phyloP scores from a whole-genome alignment of 305 asterid genomes.

The Fraxinus latifolia region DNA sequence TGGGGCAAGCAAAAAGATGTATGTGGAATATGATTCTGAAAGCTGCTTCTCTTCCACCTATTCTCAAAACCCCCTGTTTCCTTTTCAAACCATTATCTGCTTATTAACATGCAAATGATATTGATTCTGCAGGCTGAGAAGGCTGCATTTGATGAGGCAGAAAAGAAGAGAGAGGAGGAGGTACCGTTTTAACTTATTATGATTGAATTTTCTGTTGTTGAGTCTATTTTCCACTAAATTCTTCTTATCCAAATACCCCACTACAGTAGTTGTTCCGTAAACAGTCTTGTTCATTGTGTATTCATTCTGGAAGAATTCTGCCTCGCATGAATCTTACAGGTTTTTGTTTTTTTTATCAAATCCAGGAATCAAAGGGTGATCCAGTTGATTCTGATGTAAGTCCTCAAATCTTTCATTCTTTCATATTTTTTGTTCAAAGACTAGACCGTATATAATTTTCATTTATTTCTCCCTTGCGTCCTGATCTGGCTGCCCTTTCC shows the following conservation, averaged over 20 bases:
- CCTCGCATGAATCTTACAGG: background rate
- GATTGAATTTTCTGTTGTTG: background rate
- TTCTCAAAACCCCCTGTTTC: background rate
- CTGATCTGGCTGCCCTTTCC: background rate
- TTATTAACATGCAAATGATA: slow-evolving; percentile 15
- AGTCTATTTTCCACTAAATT: background rate
- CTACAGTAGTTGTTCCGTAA: background rate
- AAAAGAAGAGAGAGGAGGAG: slow-evolving; percentile 74
- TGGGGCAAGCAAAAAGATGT: slow-evolving; percentile 97
- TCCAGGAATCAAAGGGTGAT: slow-evolving; percentile 39
- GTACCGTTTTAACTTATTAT: slow-evolving; percentile 26
- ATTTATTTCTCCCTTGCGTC: background rate
- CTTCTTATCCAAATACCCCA: background rate
- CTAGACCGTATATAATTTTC: background rate
- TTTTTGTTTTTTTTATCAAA: background rate
- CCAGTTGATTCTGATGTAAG: slow-evolving; percentile 51
- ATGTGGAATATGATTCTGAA: slow-evolving; percentile 25
- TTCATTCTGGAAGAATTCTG: background rate
- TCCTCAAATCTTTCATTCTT: background rate
- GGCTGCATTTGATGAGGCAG: slow-evolving; percentile 48
- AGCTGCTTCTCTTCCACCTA: background rate
- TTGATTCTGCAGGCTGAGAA: slow-evolving; percentile 59
- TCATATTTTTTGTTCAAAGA: background rate
- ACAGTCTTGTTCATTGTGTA: background rate
- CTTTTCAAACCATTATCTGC: background rate